Evolutionary conservation across 176 grass and related monocot genomes (phyloP), one percentile per base, ranked within the genome.

Genomic region (Neostapfia colusana): DNA sequence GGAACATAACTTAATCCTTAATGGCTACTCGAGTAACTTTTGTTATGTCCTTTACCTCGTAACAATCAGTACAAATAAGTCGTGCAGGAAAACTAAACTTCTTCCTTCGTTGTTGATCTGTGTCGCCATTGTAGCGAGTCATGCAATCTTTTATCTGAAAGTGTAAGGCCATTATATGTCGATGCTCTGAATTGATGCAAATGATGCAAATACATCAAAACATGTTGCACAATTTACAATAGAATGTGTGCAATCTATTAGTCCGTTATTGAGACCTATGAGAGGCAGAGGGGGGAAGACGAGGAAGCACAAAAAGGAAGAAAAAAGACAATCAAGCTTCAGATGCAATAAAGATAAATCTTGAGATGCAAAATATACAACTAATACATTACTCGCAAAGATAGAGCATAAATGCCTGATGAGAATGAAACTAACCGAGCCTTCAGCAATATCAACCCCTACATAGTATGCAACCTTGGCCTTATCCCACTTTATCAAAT

Each of bases 401-500:
- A 63, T 13, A 63, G 42, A 55, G 14, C 66, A 15, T 12, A 65
- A 35, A 45, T 51, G 66, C 65, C 11, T 56, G 6, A 1, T 73
- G 63, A 24, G 48, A 20, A 65, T 6, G 69, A 59, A 58, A 85
- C 81, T 90, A 72, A 93, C 91, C 57, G 91, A 93, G 87, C 87
- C 91, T 82, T 90, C 70, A 1, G 87, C 91, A 25, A 98, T 98
- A 81, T 94, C 95, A 54, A 98, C 87, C 6, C 95, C 95, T 27
- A 94, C 84, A 24, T 93, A 98, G 75, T 98, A 98, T 21, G 85
- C 89, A 65, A 94, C 88, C 77, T 39, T 98, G 16, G 95, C 91
- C 50, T 98, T 98, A 56, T 98, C 95, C 95, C 91, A 92, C 84
- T 98, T 98, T 77, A 98, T 94, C 35, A 98, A 81, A 69, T 98